These are phyloP conservation scores for Beauveria australis DNA, from an alignment of 2,329 filamentous ascomycete genomes.

Conservation along the genomic window DNA sequence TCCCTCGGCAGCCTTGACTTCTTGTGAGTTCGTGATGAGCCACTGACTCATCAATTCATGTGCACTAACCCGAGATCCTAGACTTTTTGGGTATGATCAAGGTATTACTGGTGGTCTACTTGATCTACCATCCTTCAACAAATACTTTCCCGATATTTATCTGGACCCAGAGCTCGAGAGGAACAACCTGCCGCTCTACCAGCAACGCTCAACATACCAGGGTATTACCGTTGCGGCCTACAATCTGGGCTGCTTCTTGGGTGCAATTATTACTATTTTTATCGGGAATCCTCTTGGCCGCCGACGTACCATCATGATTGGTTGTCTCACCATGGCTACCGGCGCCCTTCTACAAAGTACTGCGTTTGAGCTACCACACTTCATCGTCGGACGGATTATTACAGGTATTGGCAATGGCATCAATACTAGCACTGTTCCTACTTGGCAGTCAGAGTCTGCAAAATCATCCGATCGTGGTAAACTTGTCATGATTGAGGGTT, in stretches of 20 bases:
- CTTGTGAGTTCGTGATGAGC: not conserved
- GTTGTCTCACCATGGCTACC: conserved; percentile 38
- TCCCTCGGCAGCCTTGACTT: conserved; percentile 15
- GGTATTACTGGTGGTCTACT: conserved; percentile 61
- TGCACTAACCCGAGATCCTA: not conserved
- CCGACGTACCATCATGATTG: conserved; percentile 42
- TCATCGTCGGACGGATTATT: conserved; percentile 39
- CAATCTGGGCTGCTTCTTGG: conserved; percentile 44
- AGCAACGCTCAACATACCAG: conserved; percentile 31
- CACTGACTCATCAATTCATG: not conserved
- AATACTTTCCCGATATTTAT: conserved; percentile 40
- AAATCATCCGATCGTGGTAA: conserved; percentile 40
- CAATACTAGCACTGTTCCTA: conserved; percentile 38
- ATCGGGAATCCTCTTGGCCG: conserved; percentile 50
- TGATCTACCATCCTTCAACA: conserved; percentile 47
- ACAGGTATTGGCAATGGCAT: conserved; percentile 43
- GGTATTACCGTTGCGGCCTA: conserved; percentile 38
- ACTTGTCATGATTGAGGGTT: conserved; percentile 42
- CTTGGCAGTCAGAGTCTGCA: conserved; percentile 44
- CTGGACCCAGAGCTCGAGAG: conserved; percentile 27
- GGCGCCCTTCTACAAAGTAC: conserved; percentile 44
- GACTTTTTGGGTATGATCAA: conserved; percentile 36
- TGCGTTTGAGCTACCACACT: conserved; percentile 36
- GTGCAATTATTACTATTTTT: conserved; percentile 49
- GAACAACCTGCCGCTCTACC: conserved; percentile 19